phyloP scores from a whole-genome alignment of 2,329 filamentous ascomycete species.

The Penicillium olsonii region DNA sequence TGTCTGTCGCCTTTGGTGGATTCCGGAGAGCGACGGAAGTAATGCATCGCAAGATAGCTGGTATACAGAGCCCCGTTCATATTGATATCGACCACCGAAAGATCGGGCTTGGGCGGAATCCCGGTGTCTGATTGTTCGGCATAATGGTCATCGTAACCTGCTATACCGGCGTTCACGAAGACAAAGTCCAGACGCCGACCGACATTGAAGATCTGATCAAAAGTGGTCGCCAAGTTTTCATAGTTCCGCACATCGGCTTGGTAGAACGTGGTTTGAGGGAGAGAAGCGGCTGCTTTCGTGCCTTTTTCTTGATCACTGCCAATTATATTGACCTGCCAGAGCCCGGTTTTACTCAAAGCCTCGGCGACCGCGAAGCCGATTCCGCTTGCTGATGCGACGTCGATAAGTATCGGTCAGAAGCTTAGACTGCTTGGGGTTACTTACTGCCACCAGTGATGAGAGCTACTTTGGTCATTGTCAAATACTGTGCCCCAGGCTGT shows the following conservation, averaged over 20 bases:
- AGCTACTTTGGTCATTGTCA: conserved; percentile 7
- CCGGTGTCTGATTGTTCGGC: conserved; percentile 23
- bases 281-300: conserved; percentile 25
- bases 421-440: not conserved
- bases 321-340: conserved; percentile 44
- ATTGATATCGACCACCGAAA: conserved; percentile 44
- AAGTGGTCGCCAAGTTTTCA: conserved; percentile 32
- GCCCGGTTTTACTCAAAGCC: conserved; percentile 37
- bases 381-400: conserved; percentile 36
- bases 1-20: conserved; percentile 21
- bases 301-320: conserved; percentile 42
- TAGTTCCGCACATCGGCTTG: conserved; percentile 42
- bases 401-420: not conserved
- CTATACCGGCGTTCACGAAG: conserved; percentile 53
- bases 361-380: conserved; percentile 48
- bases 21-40: conserved; percentile 36
- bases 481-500: too few species aligned
- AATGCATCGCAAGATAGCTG: conserved; percentile 43
- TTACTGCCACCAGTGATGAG: conserved; percentile 16
- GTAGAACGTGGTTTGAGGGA: conserved; percentile 39
- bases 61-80: conserved; percentile 45
- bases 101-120: conserved; percentile 31
- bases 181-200: conserved; percentile 49
- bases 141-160: conserved; percentile 45
- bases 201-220: conserved; percentile 40